phyloP scores from a whole-genome alignment of 2,329 filamentous ascomycete genomes.

The Colletotrichum musae region DNA sequence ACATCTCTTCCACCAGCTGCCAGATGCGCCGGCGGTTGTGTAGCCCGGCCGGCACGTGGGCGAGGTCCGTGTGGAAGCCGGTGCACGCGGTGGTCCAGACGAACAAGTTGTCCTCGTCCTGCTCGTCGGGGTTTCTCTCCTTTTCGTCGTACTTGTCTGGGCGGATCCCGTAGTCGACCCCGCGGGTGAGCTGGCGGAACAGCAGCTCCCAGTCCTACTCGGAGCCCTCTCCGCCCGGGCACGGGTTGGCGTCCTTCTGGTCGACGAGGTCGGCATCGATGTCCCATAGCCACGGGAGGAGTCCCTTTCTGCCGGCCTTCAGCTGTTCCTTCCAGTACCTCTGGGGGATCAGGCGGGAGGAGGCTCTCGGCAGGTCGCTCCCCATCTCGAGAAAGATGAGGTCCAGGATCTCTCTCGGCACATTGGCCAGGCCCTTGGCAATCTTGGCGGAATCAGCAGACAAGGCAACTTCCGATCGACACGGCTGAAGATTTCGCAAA shows the following conservation, averaged over 20 bases:
- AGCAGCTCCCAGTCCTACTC: conserved; percentile 23
- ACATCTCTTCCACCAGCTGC: not conserved
- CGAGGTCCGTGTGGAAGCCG: not conserved
- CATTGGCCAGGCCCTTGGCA: not conserved
- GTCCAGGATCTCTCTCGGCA: not conserved
- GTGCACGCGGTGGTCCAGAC: not conserved
- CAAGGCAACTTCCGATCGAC: not conserved
- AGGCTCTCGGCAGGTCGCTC: not conserved
- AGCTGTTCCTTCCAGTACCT: conserved; percentile 1
- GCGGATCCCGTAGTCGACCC: not conserved
- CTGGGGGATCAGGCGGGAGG: not conserved
- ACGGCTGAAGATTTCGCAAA: not conserved
- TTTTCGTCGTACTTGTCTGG: not conserved
- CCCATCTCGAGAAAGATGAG: not conserved
- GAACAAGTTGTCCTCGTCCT: not conserved
- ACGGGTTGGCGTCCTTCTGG: not conserved
- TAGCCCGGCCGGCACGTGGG: not conserved
- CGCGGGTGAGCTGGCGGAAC: not conserved
- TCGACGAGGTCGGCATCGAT: not conserved
- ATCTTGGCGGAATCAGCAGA: not conserved
- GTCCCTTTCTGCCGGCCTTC: not conserved
- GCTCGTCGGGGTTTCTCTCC: not conserved
- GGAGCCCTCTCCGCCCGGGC: not conserved
- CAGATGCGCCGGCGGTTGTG: not conserved
- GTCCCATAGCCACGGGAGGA: conserved; percentile 4